phyloP scores from a whole-genome alignment of 2,329 filamentous ascomycete genomes.

The Aspergillus sp. region DNA sequence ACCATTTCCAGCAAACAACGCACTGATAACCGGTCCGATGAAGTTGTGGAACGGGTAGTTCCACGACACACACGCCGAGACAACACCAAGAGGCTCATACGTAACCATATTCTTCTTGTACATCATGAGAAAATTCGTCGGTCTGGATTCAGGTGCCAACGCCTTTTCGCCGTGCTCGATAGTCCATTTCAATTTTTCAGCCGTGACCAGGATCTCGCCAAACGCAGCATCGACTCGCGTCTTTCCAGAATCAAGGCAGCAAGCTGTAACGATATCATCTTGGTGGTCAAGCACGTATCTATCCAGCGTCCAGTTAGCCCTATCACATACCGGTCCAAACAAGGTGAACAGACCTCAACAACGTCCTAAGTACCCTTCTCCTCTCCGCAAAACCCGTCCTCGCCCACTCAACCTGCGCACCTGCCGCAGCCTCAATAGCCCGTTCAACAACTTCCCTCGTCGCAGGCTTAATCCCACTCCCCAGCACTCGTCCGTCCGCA shows the following conservation, averaged over 20 bases:
- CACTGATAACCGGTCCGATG: conserved; percentile 81
- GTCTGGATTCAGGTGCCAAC: conserved; percentile 62
- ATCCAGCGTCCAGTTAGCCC: conserved; percentile 1
- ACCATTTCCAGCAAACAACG: conserved; percentile 83
- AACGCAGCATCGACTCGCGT: conserved; percentile 90
- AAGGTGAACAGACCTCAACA: conserved; percentile 54
- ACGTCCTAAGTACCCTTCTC: conserved; percentile 68
- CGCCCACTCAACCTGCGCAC: conserved; percentile 72
- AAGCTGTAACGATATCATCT: conserved; percentile 74
- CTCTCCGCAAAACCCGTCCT: conserved; percentile 70
- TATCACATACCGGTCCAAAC: not conserved
- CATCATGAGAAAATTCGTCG: conserved; percentile 86
- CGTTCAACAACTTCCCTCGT: conserved; percentile 72
- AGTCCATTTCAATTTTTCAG: conserved; percentile 92
- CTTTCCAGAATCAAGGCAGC: conserved; percentile 90
- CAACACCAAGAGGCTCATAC: conserved; percentile 89
- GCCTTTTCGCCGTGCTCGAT: conserved; percentile 82
- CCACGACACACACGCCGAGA: conserved; percentile 90
- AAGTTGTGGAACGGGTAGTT: conserved; percentile 97
- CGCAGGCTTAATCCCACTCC: conserved; percentile 58
- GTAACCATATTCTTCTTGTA: conserved; percentile 88
- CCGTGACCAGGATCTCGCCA: conserved; percentile 89
- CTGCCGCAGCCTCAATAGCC: conserved; percentile 64
- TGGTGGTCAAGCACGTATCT: conserved; percentile 80
- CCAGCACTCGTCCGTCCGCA: conserved; percentile 78